These are phyloP conservation scores for Physcomitrellopsis africana DNA, from an alignment of 225 moss, liverwort and hornwort species.

Conservation along the genomic window DNA sequence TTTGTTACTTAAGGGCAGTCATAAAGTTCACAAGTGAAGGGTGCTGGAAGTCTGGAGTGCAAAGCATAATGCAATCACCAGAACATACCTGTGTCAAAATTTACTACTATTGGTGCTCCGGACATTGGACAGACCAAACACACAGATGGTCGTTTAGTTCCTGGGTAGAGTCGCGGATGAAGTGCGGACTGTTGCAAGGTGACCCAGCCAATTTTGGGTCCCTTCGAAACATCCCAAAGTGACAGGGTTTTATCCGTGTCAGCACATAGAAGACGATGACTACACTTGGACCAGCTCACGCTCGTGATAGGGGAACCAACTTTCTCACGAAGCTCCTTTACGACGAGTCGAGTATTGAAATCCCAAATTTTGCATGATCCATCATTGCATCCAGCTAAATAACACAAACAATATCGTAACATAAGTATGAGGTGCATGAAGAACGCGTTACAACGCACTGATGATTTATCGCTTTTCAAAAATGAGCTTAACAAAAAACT, in stretches of 20 bases:
- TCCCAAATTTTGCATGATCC: constrained; percentile 95
- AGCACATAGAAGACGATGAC: too few species aligned
- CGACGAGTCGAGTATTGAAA: constrained; percentile 94
- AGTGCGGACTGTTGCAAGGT: too few species aligned
- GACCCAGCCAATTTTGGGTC: too few species aligned
- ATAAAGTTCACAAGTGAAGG: neutral
- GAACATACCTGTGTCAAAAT: constrained; percentile 63
- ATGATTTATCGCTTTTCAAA: constrained; percentile 21
- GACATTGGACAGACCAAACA: constrained; percentile 91
- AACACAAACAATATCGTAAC: constrained; percentile 22
- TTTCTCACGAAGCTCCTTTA: too few species aligned
- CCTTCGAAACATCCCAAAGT: too few species aligned
- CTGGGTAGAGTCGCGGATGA: too few species aligned
- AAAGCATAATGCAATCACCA: constrained; percentile 8
- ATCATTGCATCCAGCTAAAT: constrained; percentile 87
- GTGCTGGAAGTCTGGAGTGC: constrained; percentile 4
- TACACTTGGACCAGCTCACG: too few species aligned
- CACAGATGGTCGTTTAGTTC: constrained; percentile 63
- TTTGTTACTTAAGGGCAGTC: too few species aligned
- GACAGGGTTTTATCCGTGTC: too few species aligned
- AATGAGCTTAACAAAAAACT: neutral
- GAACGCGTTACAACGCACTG: neutral
- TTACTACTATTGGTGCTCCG: constrained; percentile 80
- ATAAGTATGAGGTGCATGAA: constrained; percentile 21
- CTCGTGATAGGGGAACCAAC: too few species aligned